A percentile compares a stretch with the other conserved stretches of the same genome.
phyloP scores from a whole-genome alignment of 257 asterid species.

The Nicotiana paniculata region DNA sequence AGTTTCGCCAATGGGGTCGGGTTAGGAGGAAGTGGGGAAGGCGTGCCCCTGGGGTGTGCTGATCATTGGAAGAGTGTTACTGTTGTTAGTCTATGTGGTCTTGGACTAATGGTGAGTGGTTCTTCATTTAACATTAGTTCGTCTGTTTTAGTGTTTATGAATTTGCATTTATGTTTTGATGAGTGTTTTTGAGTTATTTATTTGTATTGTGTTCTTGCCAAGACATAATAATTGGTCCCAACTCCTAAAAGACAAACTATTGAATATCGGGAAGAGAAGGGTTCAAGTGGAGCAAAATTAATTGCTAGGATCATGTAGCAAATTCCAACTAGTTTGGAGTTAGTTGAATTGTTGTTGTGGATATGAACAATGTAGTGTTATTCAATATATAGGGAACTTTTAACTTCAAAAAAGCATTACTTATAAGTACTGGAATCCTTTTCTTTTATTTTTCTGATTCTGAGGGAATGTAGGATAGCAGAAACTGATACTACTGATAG shows the following conservation, averaged over 20 bases:
- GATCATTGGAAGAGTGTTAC: constrained; percentile 12
- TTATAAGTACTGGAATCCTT: neutral
- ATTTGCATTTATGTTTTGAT: neutral
- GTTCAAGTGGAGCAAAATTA: neutral
- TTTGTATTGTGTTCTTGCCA: neutral
- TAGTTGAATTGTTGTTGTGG: neutral
- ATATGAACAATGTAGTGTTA: neutral
- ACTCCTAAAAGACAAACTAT: neutral
- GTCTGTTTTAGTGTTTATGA: neutral
- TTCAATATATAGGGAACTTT: neutral
- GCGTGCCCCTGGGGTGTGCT: constrained; percentile 35
- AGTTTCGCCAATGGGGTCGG: constrained; percentile 55
- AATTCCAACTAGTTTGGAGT: neutral
- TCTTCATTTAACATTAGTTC: constrained; percentile 1
- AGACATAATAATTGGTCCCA: neutral
- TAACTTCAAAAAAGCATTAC: neutral
- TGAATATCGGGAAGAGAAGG: neutral
- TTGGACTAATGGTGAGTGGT: constrained; percentile 14
- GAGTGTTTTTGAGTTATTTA: neutral
- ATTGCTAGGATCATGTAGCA: neutral
- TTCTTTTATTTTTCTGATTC: neutral
- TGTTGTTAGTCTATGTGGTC: constrained; percentile 9
- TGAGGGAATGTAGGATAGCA: neutral
- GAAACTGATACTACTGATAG: neutral
- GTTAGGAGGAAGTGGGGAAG: constrained; percentile 20